A percentile compares a stretch with the other conserved stretches of the same genome.
These are phyloP conservation scores for Basipetospora chlamydospora DNA, from an alignment of 2,329 filamentous ascomycete genomes.

Conservation along the genomic window DNA sequence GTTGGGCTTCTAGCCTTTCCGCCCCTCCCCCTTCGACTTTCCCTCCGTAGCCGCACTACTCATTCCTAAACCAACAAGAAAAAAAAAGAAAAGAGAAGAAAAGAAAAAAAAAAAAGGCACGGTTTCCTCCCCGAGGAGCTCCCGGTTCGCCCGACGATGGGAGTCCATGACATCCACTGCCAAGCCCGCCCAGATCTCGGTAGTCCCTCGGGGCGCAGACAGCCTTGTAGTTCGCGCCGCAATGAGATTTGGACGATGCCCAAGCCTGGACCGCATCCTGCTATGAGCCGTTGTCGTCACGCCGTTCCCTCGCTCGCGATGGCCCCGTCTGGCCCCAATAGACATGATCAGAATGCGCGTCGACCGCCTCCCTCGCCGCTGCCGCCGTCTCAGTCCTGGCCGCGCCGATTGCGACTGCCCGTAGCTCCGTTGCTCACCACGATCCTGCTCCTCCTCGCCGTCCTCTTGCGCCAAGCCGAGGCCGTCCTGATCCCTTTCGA, in stretches of 20 bases:
- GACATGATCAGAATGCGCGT: no score
- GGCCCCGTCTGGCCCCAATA: no score
- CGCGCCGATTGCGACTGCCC: not conserved
- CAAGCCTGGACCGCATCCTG: not conserved
- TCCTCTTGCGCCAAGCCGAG: slow-evolving; percentile 23
- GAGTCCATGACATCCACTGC: not conserved
- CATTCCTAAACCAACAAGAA: no score
- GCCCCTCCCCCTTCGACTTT: not conserved
- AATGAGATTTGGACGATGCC: not conserved
- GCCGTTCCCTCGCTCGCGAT: no score
- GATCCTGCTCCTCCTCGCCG: slow-evolving; percentile 19
- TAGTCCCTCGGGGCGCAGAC: not conserved
- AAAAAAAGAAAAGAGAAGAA: no score
- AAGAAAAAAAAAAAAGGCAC: no score
- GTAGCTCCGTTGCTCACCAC: slow-evolving; percentile 7
- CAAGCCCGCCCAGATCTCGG: not conserved
- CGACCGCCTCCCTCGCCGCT: no score
- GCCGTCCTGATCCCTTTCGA: slow-evolving; percentile 63
- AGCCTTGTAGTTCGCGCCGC: not conserved
- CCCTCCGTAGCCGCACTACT: not conserved
- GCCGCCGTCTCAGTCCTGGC: no score
- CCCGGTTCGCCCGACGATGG: slow-evolving; percentile 1
- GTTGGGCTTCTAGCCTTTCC: not conserved
- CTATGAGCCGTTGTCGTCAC: no score
- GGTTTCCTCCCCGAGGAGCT: no score